These are phyloP conservation scores for Raffaelea ambrosiae DNA, from an alignment of 2,329 filamentous ascomycete species.

Conservation along the genomic window DNA sequence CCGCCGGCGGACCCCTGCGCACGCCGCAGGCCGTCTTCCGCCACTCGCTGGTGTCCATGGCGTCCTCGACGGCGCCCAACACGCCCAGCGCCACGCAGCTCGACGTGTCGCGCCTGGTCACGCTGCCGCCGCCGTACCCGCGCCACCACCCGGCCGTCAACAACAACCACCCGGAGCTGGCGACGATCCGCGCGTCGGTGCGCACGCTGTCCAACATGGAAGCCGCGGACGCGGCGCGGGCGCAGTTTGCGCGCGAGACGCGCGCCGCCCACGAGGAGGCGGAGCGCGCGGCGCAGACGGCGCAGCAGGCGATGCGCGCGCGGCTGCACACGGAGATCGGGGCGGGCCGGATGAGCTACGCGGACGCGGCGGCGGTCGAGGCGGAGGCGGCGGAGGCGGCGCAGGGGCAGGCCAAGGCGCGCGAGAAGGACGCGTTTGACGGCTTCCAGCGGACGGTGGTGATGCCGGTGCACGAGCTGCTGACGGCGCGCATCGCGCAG, in stretches of 20 bases:
- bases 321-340: conserved; percentile 75
- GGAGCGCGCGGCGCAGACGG: conserved; percentile 36
- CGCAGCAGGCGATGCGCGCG: conserved; percentile 56
- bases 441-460: conserved; percentile 75
- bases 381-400: conserved; percentile 66
- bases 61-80: conserved; percentile 34
- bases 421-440: conserved; percentile 74
- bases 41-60: conserved; percentile 12
- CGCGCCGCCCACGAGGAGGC: conserved; percentile 51
- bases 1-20: too few relatives aligned
- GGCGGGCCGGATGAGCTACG: conserved; percentile 70
- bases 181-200: conserved; percentile 65
- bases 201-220: conserved; percentile 64
- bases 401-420: conserved; percentile 58
- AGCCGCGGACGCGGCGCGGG: conserved; percentile 62
- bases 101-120: conserved; percentile 87
- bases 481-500: conserved; percentile 65
- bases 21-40: conserved; percentile 31
- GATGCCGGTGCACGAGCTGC: conserved; percentile 71
- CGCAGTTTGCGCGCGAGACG: conserved; percentile 47
- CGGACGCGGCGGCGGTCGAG: conserved; percentile 75
- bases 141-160: conserved; percentile 93
- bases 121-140: conserved; percentile 86
- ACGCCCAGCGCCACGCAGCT: conserved; percentile 41
- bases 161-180: conserved; percentile 88